Evolutionary conservation across 768 basidiomycete genomes (phyloP).

Genomic region (Pleurotus salmoneostramineus): DNA sequence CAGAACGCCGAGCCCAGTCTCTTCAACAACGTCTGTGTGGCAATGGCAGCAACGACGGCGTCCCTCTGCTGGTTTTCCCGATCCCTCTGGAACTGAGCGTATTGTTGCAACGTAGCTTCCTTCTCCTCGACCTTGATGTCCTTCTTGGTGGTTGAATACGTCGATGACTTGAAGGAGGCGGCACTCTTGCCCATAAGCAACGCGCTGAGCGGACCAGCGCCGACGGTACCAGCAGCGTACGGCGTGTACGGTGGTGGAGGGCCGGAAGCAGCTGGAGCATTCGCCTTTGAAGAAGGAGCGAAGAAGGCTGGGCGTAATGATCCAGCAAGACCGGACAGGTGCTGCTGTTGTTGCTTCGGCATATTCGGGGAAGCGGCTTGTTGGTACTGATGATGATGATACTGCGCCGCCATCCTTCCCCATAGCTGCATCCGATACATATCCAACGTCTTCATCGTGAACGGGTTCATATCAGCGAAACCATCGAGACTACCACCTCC

Average conservation of each 20-base stretch:
- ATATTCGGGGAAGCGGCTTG: slow-evolving; percentile 26
- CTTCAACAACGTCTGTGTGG: slow-evolving; percentile 69
- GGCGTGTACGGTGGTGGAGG: slow-evolving; percentile 17
- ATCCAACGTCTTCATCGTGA: slow-evolving; percentile 86
- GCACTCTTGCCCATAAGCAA: slow-evolving; percentile 38
- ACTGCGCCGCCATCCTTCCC: slow-evolving; percentile 85
- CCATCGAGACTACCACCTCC: slow-evolving; percentile 57
- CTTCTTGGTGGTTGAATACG: slow-evolving; percentile 15
- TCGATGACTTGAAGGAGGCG: slow-evolving; percentile 11
- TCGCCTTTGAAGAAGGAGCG: slow-evolving; percentile 15
- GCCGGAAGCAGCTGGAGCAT: slow-evolving; percentile 6
- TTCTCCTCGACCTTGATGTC: slow-evolving; percentile 17
- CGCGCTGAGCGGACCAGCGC: slow-evolving; percentile 8
- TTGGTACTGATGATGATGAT: slow-evolving; percentile 34
- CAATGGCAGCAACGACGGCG: slow-evolving; percentile 68
- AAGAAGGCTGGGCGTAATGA: slow-evolving; percentile 38
- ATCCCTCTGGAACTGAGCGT: slow-evolving; percentile 12
- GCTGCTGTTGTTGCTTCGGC: slow-evolving; percentile 24
- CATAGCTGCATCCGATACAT: slow-evolving; percentile 90
- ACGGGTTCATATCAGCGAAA: slow-evolving; percentile 77
- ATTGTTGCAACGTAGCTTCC: slow-evolving; percentile 4
- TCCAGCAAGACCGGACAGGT: slow-evolving; percentile 33
- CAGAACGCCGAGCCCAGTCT: slow-evolving; percentile 79
- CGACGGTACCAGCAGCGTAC: slow-evolving; percentile 16
- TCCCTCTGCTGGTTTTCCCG: slow-evolving; percentile 28